Conservation (phyloP, 345 rosid species). For the Linum lewisii region DNA sequence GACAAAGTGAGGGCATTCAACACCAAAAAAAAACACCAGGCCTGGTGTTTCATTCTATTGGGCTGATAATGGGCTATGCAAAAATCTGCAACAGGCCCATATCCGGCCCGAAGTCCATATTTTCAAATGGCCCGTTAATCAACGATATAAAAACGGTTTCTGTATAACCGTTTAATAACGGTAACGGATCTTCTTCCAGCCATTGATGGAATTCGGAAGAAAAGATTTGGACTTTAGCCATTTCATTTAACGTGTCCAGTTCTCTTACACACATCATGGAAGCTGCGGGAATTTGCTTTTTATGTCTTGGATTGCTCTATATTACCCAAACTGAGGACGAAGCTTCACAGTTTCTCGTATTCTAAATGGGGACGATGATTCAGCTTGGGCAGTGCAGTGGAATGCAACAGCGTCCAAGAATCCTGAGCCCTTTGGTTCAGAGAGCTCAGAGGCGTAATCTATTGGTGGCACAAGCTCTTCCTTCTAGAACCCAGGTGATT, state of each 20-base stretch:
- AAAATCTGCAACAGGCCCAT: no score
- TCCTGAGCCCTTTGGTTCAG: conserved; percentile 11
- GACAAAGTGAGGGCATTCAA: no score
- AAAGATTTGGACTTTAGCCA: no score
- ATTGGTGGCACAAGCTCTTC: conserved; percentile 46
- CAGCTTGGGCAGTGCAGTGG: conserved; percentile 37
- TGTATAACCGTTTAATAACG: no score
- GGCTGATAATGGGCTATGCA: no score
- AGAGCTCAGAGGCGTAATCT: conserved; percentile 23
- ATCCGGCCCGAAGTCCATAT: no score
- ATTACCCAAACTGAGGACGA: background rate
- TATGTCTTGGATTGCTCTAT: background rate
- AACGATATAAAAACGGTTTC: no score
- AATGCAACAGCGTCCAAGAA: conserved; percentile 8
- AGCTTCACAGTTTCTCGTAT: background rate
- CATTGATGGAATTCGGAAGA: no score
- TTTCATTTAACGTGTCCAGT: conserved; percentile 33
- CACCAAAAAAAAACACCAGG: no score
- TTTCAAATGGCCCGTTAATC: no score
- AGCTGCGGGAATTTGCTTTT: background rate
- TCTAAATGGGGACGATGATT: conserved; percentile 26
- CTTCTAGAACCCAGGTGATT: conserved; percentile 64
- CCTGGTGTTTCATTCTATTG: no score
- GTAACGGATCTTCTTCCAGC: no score
- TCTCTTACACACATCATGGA: conserved; percentile 26